A percentile compares a stretch with the other conserved stretches of the same genome.
These are phyloP conservation scores for Tympanopsis confertula DNA, from an alignment of 2,329 filamentous ascomycete species.

Conservation along the genomic window DNA sequence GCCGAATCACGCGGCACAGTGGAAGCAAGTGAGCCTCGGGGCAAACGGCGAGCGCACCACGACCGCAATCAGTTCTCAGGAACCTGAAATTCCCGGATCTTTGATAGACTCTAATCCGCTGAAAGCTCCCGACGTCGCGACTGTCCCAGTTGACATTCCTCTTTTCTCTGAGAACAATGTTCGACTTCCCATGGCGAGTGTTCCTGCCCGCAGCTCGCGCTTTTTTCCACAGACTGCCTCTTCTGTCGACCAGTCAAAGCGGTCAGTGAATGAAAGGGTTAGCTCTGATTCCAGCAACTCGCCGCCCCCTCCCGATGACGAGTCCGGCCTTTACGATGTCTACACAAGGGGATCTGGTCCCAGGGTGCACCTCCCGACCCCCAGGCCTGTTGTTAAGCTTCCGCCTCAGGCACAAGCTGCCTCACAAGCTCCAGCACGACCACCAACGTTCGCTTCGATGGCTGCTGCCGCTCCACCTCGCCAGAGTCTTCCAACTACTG, in stretches of 20 bases:
- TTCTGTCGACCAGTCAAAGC: background rate
- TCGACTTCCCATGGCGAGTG: background rate
- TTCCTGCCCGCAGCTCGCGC: background rate
- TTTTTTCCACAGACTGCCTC: background rate
- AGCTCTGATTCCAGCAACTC: background rate
- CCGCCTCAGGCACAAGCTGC: slow-evolving; percentile 44
- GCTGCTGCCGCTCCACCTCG: background rate
- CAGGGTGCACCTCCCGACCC: slow-evolving; percentile 57
- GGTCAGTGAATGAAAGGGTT: background rate
- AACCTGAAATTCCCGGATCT: no score
- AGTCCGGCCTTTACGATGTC: slow-evolving; percentile 58
- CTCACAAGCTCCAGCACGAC: slow-evolving; percentile 6
- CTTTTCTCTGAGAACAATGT: background rate
- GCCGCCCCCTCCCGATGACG: slow-evolving; percentile 63
- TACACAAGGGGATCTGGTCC: slow-evolving; percentile 60
- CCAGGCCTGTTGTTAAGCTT: slow-evolving; percentile 68
- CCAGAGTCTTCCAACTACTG: background rate
- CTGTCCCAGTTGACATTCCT: background rate
- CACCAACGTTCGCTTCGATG: slow-evolving; percentile 1
- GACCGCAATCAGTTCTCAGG: no score
- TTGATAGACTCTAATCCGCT: no score
- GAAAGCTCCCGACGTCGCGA: no score
- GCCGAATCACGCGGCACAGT: no score
- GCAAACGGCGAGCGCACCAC: no score
- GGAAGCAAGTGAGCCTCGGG: no score